phyloP scores from a whole-genome alignment of 768 basidiomycete genomes.

The Imleria badia region DNA sequence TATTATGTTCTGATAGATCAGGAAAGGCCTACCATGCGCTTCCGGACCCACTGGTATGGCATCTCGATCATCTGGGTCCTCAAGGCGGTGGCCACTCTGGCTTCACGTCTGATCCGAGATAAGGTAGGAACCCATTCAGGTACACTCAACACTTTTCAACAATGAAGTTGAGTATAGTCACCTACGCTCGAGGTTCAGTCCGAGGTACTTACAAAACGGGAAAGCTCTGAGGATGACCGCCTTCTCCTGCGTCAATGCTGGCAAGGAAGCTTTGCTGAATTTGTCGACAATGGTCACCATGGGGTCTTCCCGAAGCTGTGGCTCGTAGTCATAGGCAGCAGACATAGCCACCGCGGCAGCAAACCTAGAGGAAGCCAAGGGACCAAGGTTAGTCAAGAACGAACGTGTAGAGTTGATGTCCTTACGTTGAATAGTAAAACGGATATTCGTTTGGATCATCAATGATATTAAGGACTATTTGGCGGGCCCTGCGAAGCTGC shows the following conservation, averaged over 20 bases:
- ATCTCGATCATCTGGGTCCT: not conserved
- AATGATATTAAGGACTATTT: not conserved
- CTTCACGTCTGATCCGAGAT: constrained; percentile 31
- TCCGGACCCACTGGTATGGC: not conserved
- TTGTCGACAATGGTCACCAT: not conserved
- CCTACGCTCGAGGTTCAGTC: too few relatives aligned
- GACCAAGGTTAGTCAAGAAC: not conserved
- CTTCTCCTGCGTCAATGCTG: too few relatives aligned
- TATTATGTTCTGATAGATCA: not conserved
- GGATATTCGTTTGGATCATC: not conserved
- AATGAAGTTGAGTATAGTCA: too few relatives aligned
- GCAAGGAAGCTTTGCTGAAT: too few relatives aligned
- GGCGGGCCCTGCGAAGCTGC: constrained; percentile 2
- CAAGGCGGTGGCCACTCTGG: constrained; percentile 2
- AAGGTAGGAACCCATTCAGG: constrained; percentile 40
- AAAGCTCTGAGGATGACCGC: too few relatives aligned
- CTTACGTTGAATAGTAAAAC: not conserved
- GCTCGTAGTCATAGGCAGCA: not conserved
- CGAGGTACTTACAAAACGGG: not conserved
- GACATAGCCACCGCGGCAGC: not conserved
- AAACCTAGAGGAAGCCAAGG: not conserved
- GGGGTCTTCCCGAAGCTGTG: not conserved
- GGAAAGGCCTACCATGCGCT: not conserved
- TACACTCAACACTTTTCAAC: constrained; percentile 1
- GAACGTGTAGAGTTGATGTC: not conserved